Evolutionary conservation across 192 early-diverging fungal genomes (phyloP).

Genomic region (Rhizoclosmatium globosum): DNA sequence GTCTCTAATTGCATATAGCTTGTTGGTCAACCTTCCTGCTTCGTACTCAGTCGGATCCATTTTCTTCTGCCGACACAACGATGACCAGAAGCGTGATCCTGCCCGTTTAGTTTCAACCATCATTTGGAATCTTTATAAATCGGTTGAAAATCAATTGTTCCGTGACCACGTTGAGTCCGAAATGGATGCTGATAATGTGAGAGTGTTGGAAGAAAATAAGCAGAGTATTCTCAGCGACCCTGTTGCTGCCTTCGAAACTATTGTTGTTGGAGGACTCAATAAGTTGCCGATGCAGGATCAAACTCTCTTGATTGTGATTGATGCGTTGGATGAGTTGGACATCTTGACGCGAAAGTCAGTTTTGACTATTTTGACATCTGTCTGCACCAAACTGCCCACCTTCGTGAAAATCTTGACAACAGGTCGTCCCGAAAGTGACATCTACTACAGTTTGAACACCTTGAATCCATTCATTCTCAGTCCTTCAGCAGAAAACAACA

Average conservation of each 20-base stretch:
- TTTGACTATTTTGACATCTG: slow-evolving; percentile 12
- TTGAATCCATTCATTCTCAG: slow-evolving; percentile 14
- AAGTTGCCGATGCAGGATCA: not conserved
- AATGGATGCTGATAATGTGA: slow-evolving; percentile 1
- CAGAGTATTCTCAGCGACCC: not conserved
- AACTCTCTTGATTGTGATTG: slow-evolving; percentile 32
- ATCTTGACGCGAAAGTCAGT: not conserved
- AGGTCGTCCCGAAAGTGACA: slow-evolving; percentile 34
- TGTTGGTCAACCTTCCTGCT: slow-evolving; percentile 10
- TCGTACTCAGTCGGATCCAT: slow-evolving; percentile 31
- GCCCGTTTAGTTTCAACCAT: slow-evolving; percentile 18
- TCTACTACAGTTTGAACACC: slow-evolving; percentile 13
- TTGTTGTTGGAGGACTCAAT: slow-evolving; percentile 1
- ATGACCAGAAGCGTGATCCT: slow-evolving; percentile 22
- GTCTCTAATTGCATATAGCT: slow-evolving; percentile 27
- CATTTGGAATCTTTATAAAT: slow-evolving; percentile 5
- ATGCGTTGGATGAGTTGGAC: slow-evolving; percentile 38
- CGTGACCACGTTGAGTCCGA: not conserved
- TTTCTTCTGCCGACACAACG: slow-evolving; percentile 44
- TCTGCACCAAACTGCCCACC: slow-evolving; percentile 4
- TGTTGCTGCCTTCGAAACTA: not conserved
- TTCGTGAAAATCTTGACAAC: slow-evolving; percentile 35
- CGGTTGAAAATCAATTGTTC: too few relatives aligned
- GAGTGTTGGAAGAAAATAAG: not conserved
- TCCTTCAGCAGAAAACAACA: slow-evolving; percentile 11